Evolutionary conservation across 2,329 filamentous ascomycete genomes (phyloP).

Genomic region (Ophiocordyceps camponoti-leonardi): DNA sequence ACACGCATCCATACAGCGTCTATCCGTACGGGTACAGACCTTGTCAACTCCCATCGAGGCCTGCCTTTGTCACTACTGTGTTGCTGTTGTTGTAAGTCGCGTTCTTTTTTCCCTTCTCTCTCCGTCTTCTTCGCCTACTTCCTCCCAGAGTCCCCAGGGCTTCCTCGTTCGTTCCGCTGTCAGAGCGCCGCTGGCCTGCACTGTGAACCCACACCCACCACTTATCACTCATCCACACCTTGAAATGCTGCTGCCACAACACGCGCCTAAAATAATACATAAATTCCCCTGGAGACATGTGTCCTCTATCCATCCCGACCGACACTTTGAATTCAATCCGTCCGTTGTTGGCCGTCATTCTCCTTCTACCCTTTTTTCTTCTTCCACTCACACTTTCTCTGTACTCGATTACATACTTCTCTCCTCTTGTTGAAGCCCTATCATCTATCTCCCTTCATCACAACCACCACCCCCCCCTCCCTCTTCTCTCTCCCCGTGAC

Average conservation of each 20-base stretch:
- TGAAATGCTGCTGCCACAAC: slow-evolving; percentile 4
- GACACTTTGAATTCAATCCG: slow-evolving; percentile 1
- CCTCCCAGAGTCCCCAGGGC: not conserved
- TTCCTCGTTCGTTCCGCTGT: no score
- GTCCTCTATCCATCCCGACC: slow-evolving; percentile 9
- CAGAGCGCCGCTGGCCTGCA: not conserved
- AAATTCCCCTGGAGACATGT: slow-evolving; percentile 6
- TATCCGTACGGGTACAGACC: no score
- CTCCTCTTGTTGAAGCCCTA: not conserved
- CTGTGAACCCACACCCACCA: not conserved
- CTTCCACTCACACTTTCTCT: no score
- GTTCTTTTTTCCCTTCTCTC: not conserved
- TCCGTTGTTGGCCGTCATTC: no score
- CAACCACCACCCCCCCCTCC: not conserved
- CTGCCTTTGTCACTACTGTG: no score
- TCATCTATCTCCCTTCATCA: not conserved
- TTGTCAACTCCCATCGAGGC: no score
- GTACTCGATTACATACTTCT: no score
- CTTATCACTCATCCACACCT: slow-evolving; percentile 3
- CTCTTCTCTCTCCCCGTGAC: not conserved
- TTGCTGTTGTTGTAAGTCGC: not conserved
- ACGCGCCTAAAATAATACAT: not conserved
- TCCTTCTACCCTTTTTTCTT: not conserved
- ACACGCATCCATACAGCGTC: no score
- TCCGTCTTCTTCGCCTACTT: not conserved